Evolutionary conservation across 768 basidiomycete genomes (phyloP), one percentile per base, ranked within the genome.

Genomic region (Tylopilus subfusipes): DNA sequence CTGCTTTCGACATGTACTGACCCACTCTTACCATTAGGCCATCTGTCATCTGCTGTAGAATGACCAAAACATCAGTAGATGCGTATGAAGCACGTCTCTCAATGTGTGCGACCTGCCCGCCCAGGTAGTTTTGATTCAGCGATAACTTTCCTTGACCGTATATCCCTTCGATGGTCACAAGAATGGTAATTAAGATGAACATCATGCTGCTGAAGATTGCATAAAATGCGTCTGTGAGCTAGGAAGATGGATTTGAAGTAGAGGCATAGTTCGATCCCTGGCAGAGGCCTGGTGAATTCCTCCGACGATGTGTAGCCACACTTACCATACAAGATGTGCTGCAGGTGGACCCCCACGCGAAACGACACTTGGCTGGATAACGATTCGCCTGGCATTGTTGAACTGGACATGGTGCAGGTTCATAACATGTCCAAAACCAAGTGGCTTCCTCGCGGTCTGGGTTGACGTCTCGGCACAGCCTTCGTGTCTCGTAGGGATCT

Each of bases 1-100:
- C 31, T 11, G 13, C 22, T 42, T 42, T 13, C 12, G n/a, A 24
- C 42, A 5, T 25, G 5, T 24, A 25, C 18, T 16, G 24, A 42
- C 42, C 31, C 11, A 31, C 6, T 64, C 56, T 63, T 50, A 59
- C 56, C 58, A 59, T 54, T 1, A 54, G 25, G 3, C 13, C 74
- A 44, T 73, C 71, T 10, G 66, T 65, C 54, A 74, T 51, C 30
- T 71, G 62, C 7, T 73, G 70, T 11, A 71, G 56, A 19, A 63
- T 46, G 2, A 65, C 60, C 3, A 50, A 67, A 29, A 66, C 42
- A 1, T 60, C 67, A 30, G n/a, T n/a, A 50, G 43, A 33, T 50
- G 54, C 59, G 68, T 52, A 50, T 60, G 54, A 13, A 57, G 56
- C 64, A n/a, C n/a, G n/a, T n/a, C n/a, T n/a, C n/a, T n/a, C n/a